Base-by-base conservation (phyloP, 2,329 filamentous ascomycete genomes). In the Xylaria sp. region DNA sequence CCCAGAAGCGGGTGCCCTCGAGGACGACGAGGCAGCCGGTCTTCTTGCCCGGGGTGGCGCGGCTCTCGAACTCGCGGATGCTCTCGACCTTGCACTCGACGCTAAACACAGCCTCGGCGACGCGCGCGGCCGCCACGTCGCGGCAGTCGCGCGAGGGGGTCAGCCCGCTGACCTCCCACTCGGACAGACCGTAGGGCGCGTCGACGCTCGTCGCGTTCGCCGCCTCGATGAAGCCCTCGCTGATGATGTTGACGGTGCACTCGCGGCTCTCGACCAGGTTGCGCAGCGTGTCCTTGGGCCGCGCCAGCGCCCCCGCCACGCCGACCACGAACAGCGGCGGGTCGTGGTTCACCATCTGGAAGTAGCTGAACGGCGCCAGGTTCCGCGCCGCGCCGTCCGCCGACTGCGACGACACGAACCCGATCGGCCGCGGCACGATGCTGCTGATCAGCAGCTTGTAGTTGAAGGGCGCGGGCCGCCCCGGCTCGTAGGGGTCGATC, bases 371-470 rank as follows among this genome's bases (percentile, higher is more conserved):
- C 0, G 92, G 92, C 0, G 92, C 91, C 2, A 97, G 80, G 73
- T 97, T 97, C 16, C 69, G 78, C 60, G 60, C 78, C 29, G 66
- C 72, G 19, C 89, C 90, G 65, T 92, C 88, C 2, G 72, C 63
- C 19, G 77, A 76, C 48, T 73, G 69, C 8, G 84, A 84, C 55
- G 79, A 83, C 26, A 87, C 68, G 69, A 87, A 83, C 48, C 82
- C 84, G 67, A 97, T 88, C 11, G 93, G 93, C 11, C 93, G 84
- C 1, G 93, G 93, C 16, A 92, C 82, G 62, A 97, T 84, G 59
- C 85, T 86, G 17, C 86, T 90, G 72, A 97, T 96, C 57, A 97
- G 78, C 13, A 97, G 83, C 74, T 96, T 96, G 82, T 97, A 97
- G 80, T 97, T 97, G 75, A 83, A 85, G 1, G 78, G 74, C 0